Base-by-base conservation (phyloP, 1,139 yeast genomes). In the Yamadazyma sp. region DNA sequence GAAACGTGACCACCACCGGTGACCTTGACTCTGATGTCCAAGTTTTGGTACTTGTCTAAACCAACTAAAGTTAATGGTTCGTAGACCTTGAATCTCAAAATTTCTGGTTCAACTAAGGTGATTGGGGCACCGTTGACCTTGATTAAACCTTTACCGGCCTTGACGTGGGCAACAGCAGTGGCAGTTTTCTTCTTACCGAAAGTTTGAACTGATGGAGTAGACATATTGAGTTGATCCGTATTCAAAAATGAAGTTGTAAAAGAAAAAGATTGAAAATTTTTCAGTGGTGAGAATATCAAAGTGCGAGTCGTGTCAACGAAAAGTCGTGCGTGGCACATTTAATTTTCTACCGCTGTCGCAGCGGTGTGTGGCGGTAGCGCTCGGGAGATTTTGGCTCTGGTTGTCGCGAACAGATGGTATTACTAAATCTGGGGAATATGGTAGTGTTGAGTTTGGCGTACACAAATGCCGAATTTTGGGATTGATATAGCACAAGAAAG, bases 1-100 rank as follows among this genome's bases (percentile, higher is more conserved):
- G 97, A 90, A 61, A 90, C 96, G 85, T 92, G 98, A 80, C 98
- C 98, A 88, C 98, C 98, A 76, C 98, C 98, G 68, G 95, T 81
- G 67, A 92, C 98, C 76, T 92, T 86, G 70, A 94, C 95, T 82
- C 97, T 90, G 79, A 92, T 88, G 77, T 92, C 98, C 64, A 92
- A 85, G 82, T 84, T 84, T 75, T 95, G 94, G 79, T 92, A 92
- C 79, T 92, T 92, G 83, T 94, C 98, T 69, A 92, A 84, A 67
- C 98, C 98, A 67, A 88, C 97, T 70, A 92, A 78, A 70, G 95
- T 82, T 68, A 92, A 83, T 73, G 98, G 97, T 82, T 92, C 98
- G 90, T 90, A 92, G 61, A 92, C 97, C 82, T 92, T 92, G 92
- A 90, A 88, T 78, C 98, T 87, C 68, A 92, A 83, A 76, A 90